phyloP scores from a whole-genome alignment of 768 basidiomycete genomes.

The Gymnopilus dilepis region DNA sequence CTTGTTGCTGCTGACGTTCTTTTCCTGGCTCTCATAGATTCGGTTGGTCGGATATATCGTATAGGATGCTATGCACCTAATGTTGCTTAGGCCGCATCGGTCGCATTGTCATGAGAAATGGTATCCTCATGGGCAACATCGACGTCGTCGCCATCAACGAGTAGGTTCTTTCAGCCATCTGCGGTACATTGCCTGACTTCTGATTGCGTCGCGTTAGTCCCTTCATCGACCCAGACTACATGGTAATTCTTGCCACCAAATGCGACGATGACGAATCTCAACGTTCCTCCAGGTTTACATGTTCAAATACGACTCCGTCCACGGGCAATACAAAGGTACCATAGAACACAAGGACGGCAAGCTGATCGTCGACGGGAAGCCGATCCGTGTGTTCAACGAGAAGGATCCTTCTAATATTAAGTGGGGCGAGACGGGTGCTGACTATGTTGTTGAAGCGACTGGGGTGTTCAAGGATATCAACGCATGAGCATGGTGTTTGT shows the following conservation, averaged over 20 bases:
- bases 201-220: conserved; percentile 58
- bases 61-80: too few species aligned
- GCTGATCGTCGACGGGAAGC: conserved; percentile 82
- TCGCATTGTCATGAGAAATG: conserved; percentile 97
- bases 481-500: too few species aligned
- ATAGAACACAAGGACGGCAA: conserved; percentile 87
- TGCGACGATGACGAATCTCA: too few species aligned
- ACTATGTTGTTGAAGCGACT: conserved; percentile 97
- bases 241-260: too few species aligned
- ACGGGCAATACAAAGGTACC: conserved; percentile 89
- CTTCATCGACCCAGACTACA: conserved; percentile 97
- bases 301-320: conserved; percentile 97
- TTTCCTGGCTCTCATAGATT: conserved; percentile 49
- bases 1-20: neutral
- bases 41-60: conserved; percentile 60
- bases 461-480: too few species aligned
- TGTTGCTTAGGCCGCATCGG: conserved; percentile 99
- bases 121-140: conserved; percentile 73
- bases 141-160: conserved; percentile 96
- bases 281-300: too few species aligned
- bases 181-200: conserved; percentile 3
- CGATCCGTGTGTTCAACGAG: conserved; percentile 82
- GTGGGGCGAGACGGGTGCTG: conserved; percentile 82
- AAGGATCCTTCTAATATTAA: conserved; percentile 84
- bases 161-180: conserved; percentile 50